Base-by-base conservation (phyloP, 1,284 basidiomycete species). In the Fomitopsis schrenkii region DNA sequence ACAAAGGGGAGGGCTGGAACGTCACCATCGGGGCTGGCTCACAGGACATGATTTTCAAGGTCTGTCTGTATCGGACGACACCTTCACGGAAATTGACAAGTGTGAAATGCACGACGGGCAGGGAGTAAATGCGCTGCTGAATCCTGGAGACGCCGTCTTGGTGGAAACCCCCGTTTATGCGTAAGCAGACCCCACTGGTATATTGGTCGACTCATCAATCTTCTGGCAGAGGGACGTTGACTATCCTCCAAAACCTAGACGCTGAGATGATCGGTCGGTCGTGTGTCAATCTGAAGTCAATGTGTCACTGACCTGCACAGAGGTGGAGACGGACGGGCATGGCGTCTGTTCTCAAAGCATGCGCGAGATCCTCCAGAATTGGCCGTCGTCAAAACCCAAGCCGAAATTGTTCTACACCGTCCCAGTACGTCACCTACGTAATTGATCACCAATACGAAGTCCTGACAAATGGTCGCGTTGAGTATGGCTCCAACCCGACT, bases 41-140 rank as follows among this genome's bases (percentile, higher is more conserved):
- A 44, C 94, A 97, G 75, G 95, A 97, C 77, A 70, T 96, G 64
- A 84, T 97, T 62, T 90, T 83, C 77, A 97, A 97, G 83, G 92
- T 90, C 57, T 1, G 74, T 48, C n/a, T 3, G 17, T 19, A 3
- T 22, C 54, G 50, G 19, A 22, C 28, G 22, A 42, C 28, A 41
- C 53, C 41, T 12, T 38, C 12, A 33, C 28, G 48, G 26, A 30
- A 12, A 53, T 8, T n/a, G 15, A 35, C 35, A 38, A 22, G 35
- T 26, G 9, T 33, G 17, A 15, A 7, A 38, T 57, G 41, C 15
- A 33, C 15, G 8, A n/a, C n/a, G 17, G 22, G 15, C 57, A 88
- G 87, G 82, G 84, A 57, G 76, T 84, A n/a, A 72, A 74, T 22
- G 77, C 83, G 7, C 68, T 96, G 44, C 76, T 95, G 36, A 87